Conservation (phyloP, 2,329 filamentous ascomycete species). For the Bisporella sp. region DNA sequence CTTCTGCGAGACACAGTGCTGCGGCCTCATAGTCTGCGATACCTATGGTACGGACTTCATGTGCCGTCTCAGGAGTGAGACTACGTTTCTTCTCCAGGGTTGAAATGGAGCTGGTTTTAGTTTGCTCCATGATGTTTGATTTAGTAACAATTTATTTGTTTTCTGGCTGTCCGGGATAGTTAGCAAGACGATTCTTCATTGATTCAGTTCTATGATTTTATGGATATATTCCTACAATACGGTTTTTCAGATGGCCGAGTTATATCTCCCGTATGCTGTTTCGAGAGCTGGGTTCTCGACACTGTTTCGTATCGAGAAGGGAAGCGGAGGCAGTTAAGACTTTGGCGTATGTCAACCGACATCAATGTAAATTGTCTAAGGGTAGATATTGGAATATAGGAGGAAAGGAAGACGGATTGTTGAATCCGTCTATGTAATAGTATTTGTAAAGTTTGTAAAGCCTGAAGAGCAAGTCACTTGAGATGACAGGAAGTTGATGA, state of each 20-base stretch:
- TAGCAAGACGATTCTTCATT: not conserved
- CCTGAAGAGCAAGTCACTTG: no score
- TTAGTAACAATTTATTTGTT: conserved; percentile 11
- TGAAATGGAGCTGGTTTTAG: conserved; percentile 28
- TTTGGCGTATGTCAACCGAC: conserved; percentile 51
- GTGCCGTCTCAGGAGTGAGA: conserved; percentile 18
- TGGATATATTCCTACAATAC: conserved; percentile 12
- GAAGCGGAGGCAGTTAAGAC: conserved; percentile 45
- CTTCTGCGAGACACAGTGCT: conserved; percentile 64
- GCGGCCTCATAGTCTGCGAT: conserved; percentile 65
- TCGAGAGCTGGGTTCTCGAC: conserved; percentile 49
- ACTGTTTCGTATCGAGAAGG: conserved; percentile 48
- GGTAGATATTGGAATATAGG: conserved; percentile 3
- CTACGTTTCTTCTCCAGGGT: conserved; percentile 26
- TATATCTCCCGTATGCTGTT: conserved; percentile 45
- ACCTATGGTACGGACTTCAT: conserved; percentile 57
- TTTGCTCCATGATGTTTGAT: conserved; percentile 26
- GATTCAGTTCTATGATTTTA: no score
- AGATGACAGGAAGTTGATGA: no score
- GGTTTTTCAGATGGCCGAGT: conserved; percentile 26
- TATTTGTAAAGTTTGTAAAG: no score
- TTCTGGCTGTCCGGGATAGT: conserved; percentile 8
- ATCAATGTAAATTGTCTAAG: conserved; percentile 36
- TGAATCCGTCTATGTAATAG: not conserved
- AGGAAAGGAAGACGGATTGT: not conserved